Evolutionary conservation across 257 asterid species (phyloP), one percentile per base, ranked within the genome.

Genomic region (Nyctanthes arbortristis): DNA sequence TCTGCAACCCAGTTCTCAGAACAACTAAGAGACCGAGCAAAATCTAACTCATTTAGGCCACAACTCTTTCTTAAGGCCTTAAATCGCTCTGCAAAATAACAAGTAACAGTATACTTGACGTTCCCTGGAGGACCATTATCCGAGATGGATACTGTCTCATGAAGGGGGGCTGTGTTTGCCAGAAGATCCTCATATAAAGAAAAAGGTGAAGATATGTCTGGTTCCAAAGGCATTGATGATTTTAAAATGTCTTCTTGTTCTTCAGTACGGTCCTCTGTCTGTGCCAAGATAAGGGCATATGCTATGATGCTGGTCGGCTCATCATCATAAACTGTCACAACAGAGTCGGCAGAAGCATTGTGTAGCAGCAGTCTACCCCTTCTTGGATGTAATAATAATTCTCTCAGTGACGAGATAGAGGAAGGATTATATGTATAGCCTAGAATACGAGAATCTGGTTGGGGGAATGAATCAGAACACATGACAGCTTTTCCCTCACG

Each of bases 1-100:
- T 86, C 93, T 47, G 96, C 96, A 69, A 93, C 89, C 96, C 96
- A 89, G 72, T 83, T 89, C 80, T 81, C 86, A 79, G 93, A 89
- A 60, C 91, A 91, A 71, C 96, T 81, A 43, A 89, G 88, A 61
- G 93, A 87, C 43, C 89, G 89, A 67, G 87, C 37, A 61, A 81
- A 89, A 73, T 89, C 93, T 47, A 84, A 61, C 77, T 86, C 91
- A 47, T 77, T 79, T 13, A 87, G 85, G 68, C 87, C 79, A 75
- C 85, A 86, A 64, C 31, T 76, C 74, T 71, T 78, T 76, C 96
- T 84, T 73, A 89, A 79, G 63, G 86, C 81, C 73, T 85, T 94
- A 61, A 89, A 89, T 78, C 68, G 87, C 87, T 82, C 85, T 0
- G 90, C 87, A 52, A 75, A 84, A 80, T 89, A 89, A 68, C 94